These are phyloP conservation scores for Coemansia biformis DNA, from an alignment of 192 early-diverging fungal genomes.

Conservation along the genomic window DNA sequence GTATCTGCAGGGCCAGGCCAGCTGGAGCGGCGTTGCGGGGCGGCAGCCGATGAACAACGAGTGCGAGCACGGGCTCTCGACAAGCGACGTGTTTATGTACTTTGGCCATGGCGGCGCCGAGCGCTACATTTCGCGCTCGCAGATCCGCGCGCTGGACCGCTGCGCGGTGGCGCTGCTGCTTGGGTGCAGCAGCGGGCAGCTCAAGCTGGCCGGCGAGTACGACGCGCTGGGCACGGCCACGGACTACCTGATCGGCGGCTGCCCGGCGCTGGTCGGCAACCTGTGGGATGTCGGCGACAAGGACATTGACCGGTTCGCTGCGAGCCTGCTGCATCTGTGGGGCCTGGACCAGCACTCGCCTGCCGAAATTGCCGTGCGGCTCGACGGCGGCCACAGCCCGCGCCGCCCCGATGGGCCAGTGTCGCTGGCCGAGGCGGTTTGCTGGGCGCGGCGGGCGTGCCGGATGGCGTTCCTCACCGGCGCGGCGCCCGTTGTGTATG, in stretches of 20 bases:
- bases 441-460: slow-evolving; percentile 65
- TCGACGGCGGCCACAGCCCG: not conserved
- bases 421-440: slow-evolving; percentile 74
- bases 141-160: slow-evolving; percentile 57
- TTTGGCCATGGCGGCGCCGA: slow-evolving; percentile 96
- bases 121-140: slow-evolving; percentile 63
- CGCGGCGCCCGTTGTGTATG: slow-evolving; percentile 91
- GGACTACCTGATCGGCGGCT: slow-evolving; percentile 81
- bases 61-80: slow-evolving; percentile 53
- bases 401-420: slow-evolving; percentile 1
- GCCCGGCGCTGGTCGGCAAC: slow-evolving; percentile 83
- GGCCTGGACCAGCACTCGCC: slow-evolving; percentile 51
- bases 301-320: slow-evolving; percentile 88
- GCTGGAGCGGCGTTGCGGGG: slow-evolving; percentile 73
- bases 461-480: slow-evolving; percentile 80
- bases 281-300: slow-evolving; percentile 98
- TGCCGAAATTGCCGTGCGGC: slow-evolving; percentile 8
- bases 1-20: slow-evolving; percentile 9
- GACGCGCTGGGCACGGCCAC: slow-evolving; percentile 80
- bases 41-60: slow-evolving; percentile 63
- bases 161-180: slow-evolving; percentile 82
- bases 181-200: slow-evolving; percentile 89
- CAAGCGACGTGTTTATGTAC: slow-evolving; percentile 68
- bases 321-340: slow-evolving; percentile 65
- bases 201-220: slow-evolving; percentile 74